phyloP scores from a whole-genome alignment of 176 grass and related monocot genomes.

The bread wheat (Triticum aestivum) region IWGSC_CS_RefSeq_v2.1 NC_057814.1:13419997-13420496 shows the following conservation, averaged over 20 bases:
- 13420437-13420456: background rate
- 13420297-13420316: conserved; percentile 61
- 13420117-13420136: background rate
- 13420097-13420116: background rate
- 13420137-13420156: background rate
- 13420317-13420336: conserved; percentile 95
- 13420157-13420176: conserved; percentile 1
- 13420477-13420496: conserved; percentile 63
- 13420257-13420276: background rate
- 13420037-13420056: too few relatives aligned
- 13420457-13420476: conserved; percentile 84
- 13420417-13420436: conserved; percentile 43
- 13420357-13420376: conserved; percentile 62
- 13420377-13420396: background rate
- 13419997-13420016: background rate
- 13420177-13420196: conserved; percentile 6
- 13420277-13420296: conserved; percentile 23
- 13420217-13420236: background rate
- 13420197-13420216: background rate
- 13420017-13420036: too few relatives aligned
- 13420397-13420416: background rate
- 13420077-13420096: background rate
- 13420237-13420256: background rate
- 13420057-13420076: background rate
- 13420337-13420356: conserved; percentile 69